Base-by-base conservation (phyloP, 1,284 basidiomycete genomes). In the Pyrrhoderma lamaoense region DNA sequence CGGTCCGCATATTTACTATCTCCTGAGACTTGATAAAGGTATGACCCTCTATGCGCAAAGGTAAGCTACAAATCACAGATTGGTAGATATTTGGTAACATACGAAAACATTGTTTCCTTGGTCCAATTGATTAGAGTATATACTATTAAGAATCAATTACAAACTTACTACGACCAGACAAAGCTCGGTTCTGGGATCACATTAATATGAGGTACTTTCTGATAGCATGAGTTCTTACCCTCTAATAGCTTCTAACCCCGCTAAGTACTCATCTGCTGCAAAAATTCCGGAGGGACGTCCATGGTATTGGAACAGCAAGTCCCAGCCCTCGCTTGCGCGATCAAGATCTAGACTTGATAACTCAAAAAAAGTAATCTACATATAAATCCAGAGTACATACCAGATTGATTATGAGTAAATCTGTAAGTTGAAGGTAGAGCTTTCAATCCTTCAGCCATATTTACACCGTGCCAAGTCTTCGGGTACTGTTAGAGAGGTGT, bases 81-180 rank as follows among this genome's bases (percentile, higher is more conserved):
- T 16, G 21, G 22, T 18, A 43, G 13, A 25, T 36, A 22, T 5
- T 14, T 22, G 27, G 37, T 39, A 1, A 63, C 75, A 52, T 57
- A 79, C 73, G 77, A 79, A 61, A 77, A 80, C 75, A 80, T 79
- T 3, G 77, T 76, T 70, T 80, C 77, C 75, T 77, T 5, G 18
- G 19, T 14, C 18, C 4, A 14, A 31, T 31, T 31, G 11, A 31
- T n/a, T 18, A 5, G 21, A 40, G 21, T 5, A 40, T 48, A 45
- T 21, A 21, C 8, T 8, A 16, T 25, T 9, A n/a, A 38, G 14
- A n/a, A n/a, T 1, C 16, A 47, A 19, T 11, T 52, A 45, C 27
- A n/a, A 1, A 68, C 75, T 37, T 62, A 77, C 77, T 56, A 81
- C 78, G 8, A 80, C 76, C 11, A 78, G 62, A 58, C 78, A 80